Conservation (phyloP, 345 rosid species). For the Gynandropsis gynandra region DNA sequence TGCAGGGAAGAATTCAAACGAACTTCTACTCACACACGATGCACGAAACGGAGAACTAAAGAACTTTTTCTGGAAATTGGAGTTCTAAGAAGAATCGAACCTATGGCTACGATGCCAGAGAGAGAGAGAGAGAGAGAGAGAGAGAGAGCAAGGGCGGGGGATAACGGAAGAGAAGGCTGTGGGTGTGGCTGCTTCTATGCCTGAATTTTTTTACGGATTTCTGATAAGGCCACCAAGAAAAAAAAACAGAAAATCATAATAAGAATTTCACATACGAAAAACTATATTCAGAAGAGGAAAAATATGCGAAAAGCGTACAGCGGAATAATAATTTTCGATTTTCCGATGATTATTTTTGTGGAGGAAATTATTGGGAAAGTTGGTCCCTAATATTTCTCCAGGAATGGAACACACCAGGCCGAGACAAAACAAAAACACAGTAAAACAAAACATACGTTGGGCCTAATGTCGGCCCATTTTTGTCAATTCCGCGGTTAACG, state of each 20-base stretch:
- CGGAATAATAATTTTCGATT: too few species aligned
- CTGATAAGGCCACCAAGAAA: constrained; percentile 41
- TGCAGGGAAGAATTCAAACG: constrained; percentile 11
- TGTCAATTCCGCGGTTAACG: background rate
- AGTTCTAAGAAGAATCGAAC: constrained; percentile 16
- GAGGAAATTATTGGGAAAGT: too few species aligned
- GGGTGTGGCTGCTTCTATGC: constrained; percentile 63
- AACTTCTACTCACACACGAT: constrained; percentile 9
- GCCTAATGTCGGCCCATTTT: constrained; percentile 14
- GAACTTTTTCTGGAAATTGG: constrained; percentile 5
- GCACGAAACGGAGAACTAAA: background rate
- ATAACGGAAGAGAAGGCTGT: constrained; percentile 17
- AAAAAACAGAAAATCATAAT: constrained; percentile 1
- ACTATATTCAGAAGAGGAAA: background rate
- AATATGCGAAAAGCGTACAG: too few species aligned
- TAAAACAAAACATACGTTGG: background rate
- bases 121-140: constrained; percentile 7
- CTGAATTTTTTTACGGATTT: constrained; percentile 36
- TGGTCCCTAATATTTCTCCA: background rate
- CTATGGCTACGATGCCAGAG: constrained; percentile 7
- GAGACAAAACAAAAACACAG: background rate
- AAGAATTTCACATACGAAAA: too few species aligned
- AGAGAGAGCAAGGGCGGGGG: constrained; percentile 21
- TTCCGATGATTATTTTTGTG: too few species aligned
- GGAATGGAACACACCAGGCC: background rate